Conservation (phyloP, 768 basidiomycete species). For the Mycena rebaudengoi region DNA sequence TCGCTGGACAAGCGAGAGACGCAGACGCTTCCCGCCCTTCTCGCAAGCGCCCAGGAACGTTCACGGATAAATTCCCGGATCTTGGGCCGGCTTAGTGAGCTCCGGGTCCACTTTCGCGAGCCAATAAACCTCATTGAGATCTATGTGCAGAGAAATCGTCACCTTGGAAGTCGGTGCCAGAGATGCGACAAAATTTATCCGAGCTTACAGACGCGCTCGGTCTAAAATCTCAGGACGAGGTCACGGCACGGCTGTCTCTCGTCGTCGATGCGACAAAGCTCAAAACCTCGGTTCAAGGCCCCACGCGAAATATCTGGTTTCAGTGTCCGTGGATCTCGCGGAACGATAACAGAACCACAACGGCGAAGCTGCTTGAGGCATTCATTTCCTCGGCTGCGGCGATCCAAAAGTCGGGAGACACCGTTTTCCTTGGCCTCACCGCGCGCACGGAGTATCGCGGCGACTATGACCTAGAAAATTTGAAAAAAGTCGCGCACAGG, state of each 20-base stretch:
- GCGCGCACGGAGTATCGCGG: background rate
- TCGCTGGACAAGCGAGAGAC: background rate
- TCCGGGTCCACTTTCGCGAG: background rate
- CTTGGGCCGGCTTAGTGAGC: background rate
- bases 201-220: background rate
- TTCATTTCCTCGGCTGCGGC: conserved; percentile 1
- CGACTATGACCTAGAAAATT: background rate
- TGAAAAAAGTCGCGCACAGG: background rate
- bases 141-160: background rate
- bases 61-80: background rate
- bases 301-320: conserved; percentile 7
- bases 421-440: conserved; percentile 6
- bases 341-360: background rate
- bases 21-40: background rate
- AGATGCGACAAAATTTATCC: no score
- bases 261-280: no score
- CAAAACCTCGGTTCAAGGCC: background rate
- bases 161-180: no score
- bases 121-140: background rate
- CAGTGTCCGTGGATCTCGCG: no score
- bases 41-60: background rate
- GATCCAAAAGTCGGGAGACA: conserved; percentile 7
- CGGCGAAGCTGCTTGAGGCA: conserved; percentile 1
- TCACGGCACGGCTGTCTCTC: background rate
- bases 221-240: conserved; percentile 2